A percentile compares a stretch with the other conserved stretches of the same genome.
Evolutionary conservation across 192 early-diverging fungal species (phyloP).

Genomic region (Lobosporangium transversale): DNA sequence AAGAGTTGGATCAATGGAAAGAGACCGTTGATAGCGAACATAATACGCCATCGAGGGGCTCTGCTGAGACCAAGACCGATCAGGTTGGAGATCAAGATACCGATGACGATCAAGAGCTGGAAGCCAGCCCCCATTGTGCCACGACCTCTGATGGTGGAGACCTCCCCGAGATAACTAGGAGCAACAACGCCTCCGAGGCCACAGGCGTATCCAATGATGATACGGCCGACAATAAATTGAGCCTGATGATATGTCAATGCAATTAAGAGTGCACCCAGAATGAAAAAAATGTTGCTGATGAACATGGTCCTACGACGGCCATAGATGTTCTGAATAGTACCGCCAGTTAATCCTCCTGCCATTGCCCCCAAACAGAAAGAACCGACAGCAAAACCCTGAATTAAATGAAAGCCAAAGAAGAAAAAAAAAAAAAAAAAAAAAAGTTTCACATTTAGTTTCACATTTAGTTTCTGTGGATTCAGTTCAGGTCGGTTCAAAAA

Average conservation of each 20-base stretch:
- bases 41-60: conserved; percentile 76
- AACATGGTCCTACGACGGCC: conserved; percentile 71
- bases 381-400: conserved; percentile 58
- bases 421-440: neutral
- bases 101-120: conserved; percentile 82
- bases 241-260: conserved; percentile 66
- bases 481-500: too few relatives aligned
- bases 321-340: conserved; percentile 57
- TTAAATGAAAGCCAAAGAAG: neutral
- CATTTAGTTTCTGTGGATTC: too few relatives aligned
- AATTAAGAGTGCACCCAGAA: conserved; percentile 72
- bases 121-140: conserved; percentile 77
- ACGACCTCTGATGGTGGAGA: conserved; percentile 75
- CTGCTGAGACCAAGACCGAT: conserved; percentile 68
- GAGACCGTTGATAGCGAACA: conserved; percentile 71
- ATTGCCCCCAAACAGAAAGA: conserved; percentile 66
- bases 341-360: conserved; percentile 64
- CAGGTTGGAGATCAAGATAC: conserved; percentile 78
- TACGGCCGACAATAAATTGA: conserved; percentile 78
- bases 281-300: conserved; percentile 73
- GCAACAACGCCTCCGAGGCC: conserved; percentile 69
- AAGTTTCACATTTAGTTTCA: too few relatives aligned
- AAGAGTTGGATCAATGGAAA: conserved; percentile 67
- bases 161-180: conserved; percentile 82
- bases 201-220: conserved; percentile 76